These are phyloP conservation scores for Pulicaria dysenterica DNA, from an alignment of 129 eudicot species.

Conservation along the genomic window DNA sequence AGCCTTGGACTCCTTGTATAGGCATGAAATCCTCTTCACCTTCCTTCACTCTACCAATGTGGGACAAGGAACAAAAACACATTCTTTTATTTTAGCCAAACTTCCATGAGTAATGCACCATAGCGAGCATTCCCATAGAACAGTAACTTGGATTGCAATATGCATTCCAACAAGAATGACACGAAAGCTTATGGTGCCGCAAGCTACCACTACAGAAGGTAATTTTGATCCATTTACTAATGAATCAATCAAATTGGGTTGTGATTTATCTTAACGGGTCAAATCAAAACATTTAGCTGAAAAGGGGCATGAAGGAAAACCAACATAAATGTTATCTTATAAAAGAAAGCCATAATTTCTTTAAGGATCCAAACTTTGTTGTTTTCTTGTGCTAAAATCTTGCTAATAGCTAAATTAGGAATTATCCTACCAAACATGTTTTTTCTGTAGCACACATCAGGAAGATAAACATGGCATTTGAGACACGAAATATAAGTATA, in stretches of 20 bases:
- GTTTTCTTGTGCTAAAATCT: conserved; percentile 82
- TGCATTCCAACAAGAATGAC: conserved; percentile 10
- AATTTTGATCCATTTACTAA: not conserved
- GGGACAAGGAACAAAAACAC: too few relatives aligned
- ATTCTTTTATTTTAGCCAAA: too few relatives aligned
- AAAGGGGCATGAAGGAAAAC: conserved; percentile 62
- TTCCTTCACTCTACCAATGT: too few relatives aligned
- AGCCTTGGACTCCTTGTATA: too few relatives aligned
- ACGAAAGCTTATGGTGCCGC: conserved; percentile 1
- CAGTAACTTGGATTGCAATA: conserved; percentile 4
- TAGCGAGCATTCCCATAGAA: not conserved
- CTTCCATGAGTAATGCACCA: too few relatives aligned
- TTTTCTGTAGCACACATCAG: conserved; percentile 21
- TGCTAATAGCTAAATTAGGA: conserved; percentile 95
- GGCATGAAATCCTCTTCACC: too few relatives aligned
- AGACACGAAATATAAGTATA: conserved; percentile 5
- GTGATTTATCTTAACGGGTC: not conserved
- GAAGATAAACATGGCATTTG: conserved; percentile 15
- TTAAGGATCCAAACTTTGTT: conserved; percentile 94
- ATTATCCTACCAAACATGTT: conserved; percentile 70
- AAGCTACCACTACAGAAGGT: conserved; percentile 12
- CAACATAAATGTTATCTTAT: conserved; percentile 10
- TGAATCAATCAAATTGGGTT: not conserved
- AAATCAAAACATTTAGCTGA: not conserved
- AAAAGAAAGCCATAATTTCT: conserved; percentile 48